These are phyloP conservation scores for Fusarium xyrophilum DNA, from an alignment of 2,329 filamentous ascomycete genomes.

Conservation along the genomic window DNA sequence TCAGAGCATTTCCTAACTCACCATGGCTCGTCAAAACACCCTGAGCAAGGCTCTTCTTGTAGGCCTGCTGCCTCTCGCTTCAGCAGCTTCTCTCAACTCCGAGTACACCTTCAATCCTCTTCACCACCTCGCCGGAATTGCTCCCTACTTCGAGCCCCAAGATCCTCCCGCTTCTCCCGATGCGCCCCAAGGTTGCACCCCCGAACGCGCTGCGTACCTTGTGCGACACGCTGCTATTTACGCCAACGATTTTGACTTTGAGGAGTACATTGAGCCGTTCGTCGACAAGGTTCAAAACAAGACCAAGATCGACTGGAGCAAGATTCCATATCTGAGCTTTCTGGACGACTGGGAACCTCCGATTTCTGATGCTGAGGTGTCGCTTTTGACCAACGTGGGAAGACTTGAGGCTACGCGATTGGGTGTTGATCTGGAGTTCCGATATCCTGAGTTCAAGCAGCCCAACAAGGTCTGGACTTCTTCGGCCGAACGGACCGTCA, in stretches of 20 bases:
- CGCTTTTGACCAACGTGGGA: constrained; percentile 68
- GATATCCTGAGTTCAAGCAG: constrained; percentile 61
- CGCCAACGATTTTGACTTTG: constrained; percentile 65
- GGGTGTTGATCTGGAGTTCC: constrained; percentile 63
- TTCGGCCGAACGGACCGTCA: constrained; percentile 66
- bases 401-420: constrained; percentile 65
- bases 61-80: constrained; percentile 15
- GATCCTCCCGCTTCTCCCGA: constrained; percentile 49
- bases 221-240: constrained; percentile 67
- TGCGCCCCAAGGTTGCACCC: constrained; percentile 58
- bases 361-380: constrained; percentile 61
- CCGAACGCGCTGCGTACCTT: constrained; percentile 61
- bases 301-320: constrained; percentile 62
- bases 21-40: constrained; percentile 18
- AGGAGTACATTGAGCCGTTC: constrained; percentile 64
- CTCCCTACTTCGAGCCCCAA: constrained; percentile 64
- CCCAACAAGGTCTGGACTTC: constrained; percentile 67
- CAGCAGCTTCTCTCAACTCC: constrained; percentile 49
- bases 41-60: constrained; percentile 18
- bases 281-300: constrained; percentile 65
- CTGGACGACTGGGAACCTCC: constrained; percentile 63
- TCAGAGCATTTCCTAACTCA: not conserved
- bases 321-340: constrained; percentile 63
- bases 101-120: constrained; percentile 61
- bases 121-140: constrained; percentile 61